Evolutionary conservation across 768 basidiomycete genomes (phyloP).

Genomic region (Crassisporium funariophilum): DNA sequence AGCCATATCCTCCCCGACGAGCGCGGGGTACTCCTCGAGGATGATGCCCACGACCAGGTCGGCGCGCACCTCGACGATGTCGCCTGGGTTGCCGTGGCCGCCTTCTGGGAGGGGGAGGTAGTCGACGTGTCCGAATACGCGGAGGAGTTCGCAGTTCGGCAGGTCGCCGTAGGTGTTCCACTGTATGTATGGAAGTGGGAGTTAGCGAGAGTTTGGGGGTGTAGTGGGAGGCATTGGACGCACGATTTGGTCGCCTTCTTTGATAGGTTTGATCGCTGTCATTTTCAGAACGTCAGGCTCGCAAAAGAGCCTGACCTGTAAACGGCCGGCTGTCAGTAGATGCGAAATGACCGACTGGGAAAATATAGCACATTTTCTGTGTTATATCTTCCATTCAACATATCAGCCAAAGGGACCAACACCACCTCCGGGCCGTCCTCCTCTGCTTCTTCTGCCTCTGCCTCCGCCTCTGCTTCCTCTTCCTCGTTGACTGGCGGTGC

Average conservation of each 20-base stretch:
- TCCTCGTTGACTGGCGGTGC: conserved; percentile 33
- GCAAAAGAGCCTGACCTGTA: conserved; percentile 83
- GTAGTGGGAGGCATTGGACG: conserved; percentile 26
- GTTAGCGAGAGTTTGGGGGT: conserved; percentile 8
- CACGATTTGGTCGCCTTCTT: conserved; percentile 86
- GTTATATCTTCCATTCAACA: conserved; percentile 88
- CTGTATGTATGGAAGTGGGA: conserved; percentile 40
- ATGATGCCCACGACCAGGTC: conserved; percentile 59
- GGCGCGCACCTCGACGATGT: conserved; percentile 77
- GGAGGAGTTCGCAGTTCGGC: conserved; percentile 91
- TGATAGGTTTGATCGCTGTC: conserved; percentile 76
- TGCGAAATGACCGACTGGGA: conserved; percentile 4
- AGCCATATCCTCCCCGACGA: conserved; percentile 29
- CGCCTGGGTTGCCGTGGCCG: conserved; percentile 70
- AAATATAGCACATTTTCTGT: conserved; percentile 68
- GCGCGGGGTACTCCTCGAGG: conserved; percentile 17
- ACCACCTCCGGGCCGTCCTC: conserved; percentile 61
- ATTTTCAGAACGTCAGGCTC: conserved; percentile 74
- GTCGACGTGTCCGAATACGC: conserved; percentile 94
- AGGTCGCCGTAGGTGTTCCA: conserved; percentile 96
- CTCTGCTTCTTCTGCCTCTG: conserved; percentile 42
- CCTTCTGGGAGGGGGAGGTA: conserved; percentile 54
- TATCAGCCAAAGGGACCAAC: conserved; percentile 97
- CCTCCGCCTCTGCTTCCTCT: conserved; percentile 38
- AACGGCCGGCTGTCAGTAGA: too few species aligned